Base-by-base conservation (phyloP, 441 rosid species). In the Adansonia madagascariensis region DNA sequence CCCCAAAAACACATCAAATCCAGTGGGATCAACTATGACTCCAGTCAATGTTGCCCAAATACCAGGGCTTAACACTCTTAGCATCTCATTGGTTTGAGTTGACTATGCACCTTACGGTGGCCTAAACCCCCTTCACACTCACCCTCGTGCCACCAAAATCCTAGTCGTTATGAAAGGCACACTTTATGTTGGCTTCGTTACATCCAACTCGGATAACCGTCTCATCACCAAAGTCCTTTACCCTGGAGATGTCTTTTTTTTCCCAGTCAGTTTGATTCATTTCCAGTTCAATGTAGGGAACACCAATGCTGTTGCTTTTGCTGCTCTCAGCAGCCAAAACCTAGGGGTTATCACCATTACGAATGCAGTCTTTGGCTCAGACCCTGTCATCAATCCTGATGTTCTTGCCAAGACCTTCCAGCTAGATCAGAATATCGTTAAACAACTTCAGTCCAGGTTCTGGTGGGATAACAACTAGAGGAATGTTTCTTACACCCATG, bases 161-260 rank as follows among this genome's bases (percentile, higher is more conserved):
- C 35, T 31, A 31, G 35, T 31, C 35, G 35, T 31, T 31, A 4
- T 31, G 3, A 4, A 31, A 31, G 35, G 35, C 35, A 31, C 35
- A 4, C 35, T 31, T 31, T 31, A 31, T 4, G 35, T 31, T 31
- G 35, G 35, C 35, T 31, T 31, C 35, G 35, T 31, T 31, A 31
- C 35, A 31, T 31, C 35, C 35, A 31, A 31, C 35, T 4, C 35
- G 0, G 35, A 31, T 64, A 64, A 64, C 69, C 69, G 47, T 64
- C 69, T 64, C 47, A 14, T 64, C 69, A 64, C 69, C 49, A 64
- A 64, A 39, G 47, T 64, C 47, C 22, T 64, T 8, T 8, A 64
- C 47, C 69, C 69, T 2, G 47, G 69, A 35, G 69, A 64, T 39
- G 22, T 39, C 47, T 64, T 64, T 6, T 47, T 64, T 64, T 62